Conservation (phyloP, 495 filamentous ascomycete species). For the Viridothelium virens region DNA sequence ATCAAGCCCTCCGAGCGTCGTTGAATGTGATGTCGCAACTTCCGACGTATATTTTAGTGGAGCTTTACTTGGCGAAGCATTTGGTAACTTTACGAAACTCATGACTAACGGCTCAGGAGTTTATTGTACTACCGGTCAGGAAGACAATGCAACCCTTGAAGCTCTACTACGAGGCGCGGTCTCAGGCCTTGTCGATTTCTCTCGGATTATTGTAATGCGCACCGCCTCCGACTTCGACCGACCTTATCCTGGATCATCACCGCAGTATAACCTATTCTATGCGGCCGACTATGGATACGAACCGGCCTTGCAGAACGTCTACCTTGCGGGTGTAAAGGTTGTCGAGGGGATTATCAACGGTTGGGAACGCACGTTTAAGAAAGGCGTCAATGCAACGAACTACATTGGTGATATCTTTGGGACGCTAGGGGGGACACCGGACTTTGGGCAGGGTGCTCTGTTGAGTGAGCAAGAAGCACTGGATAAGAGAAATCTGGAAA, state of each 20-base stretch:
- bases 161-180: slow-evolving; percentile 54
- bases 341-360: slow-evolving; percentile 54
- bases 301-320: slow-evolving; percentile 55
- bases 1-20: slow-evolving; percentile 46
- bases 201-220: slow-evolving; percentile 64
- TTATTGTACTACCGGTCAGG: slow-evolving; percentile 66
- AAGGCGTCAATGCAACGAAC: slow-evolving; percentile 55
- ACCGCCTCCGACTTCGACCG: slow-evolving; percentile 68
- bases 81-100: slow-evolving; percentile 55
- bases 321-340: slow-evolving; percentile 60
- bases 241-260: slow-evolving; percentile 49
- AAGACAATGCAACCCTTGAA: slow-evolving; percentile 67
- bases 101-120: slow-evolving; percentile 62
- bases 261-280: slow-evolving; percentile 50
- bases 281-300: slow-evolving; percentile 52
- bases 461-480: slow-evolving; percentile 29
- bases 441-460: slow-evolving; percentile 53
- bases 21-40: slow-evolving; percentile 62
- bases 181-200: slow-evolving; percentile 53
- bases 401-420: slow-evolving; percentile 71
- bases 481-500: slow-evolving; percentile 14
- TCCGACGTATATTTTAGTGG: slow-evolving; percentile 68
- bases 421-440: slow-evolving; percentile 54
- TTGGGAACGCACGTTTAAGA: slow-evolving; percentile 52
- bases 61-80: slow-evolving; percentile 50